Evolutionary conservation across 78 protist species (phyloP).

Genomic region (Tieghemostelium lacteum): DNA sequence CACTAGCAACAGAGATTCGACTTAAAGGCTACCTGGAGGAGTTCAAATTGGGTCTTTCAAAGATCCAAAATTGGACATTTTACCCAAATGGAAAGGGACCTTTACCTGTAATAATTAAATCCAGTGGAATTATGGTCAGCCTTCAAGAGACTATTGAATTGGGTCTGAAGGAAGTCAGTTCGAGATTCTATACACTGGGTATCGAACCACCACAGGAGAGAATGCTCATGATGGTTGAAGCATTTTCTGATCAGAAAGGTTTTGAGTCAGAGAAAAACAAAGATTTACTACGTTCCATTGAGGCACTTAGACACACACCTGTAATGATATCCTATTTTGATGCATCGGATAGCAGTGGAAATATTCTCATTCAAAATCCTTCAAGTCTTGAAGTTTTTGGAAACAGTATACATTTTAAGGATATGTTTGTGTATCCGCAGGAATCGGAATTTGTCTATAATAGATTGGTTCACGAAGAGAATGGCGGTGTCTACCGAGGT

Average conservation of each 20-base stretch:
- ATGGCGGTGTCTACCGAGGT: background rate
- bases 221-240: slow-evolving; percentile 23
- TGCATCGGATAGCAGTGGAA: background rate
- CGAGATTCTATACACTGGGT: background rate
- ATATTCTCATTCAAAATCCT: slow-evolving; percentile 3
- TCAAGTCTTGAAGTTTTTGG: slow-evolving; percentile 13
- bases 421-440: background rate
- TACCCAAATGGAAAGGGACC: slow-evolving; percentile 3
- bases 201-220: background rate
- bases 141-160: background rate
- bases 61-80: slow-evolving; percentile 33
- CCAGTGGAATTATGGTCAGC: background rate
- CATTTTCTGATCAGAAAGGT: background rate
- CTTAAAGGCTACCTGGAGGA: background rate
- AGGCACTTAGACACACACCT: slow-evolving; percentile 8
- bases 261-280: background rate
- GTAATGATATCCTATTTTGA: slow-evolving; percentile 15
- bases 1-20: slow-evolving; percentile 4
- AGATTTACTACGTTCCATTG: background rate
- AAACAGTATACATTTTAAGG: background rate
- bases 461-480: background rate
- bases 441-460: background rate
- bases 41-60: slow-evolving; percentile 1
- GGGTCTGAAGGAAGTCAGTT: background rate
- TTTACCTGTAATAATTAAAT: slow-evolving; percentile 8